These are phyloP conservation scores for Rhodotorula sp. DNA, from an alignment of 1,284 basidiomycete genomes.

Conservation along the genomic window DNA sequence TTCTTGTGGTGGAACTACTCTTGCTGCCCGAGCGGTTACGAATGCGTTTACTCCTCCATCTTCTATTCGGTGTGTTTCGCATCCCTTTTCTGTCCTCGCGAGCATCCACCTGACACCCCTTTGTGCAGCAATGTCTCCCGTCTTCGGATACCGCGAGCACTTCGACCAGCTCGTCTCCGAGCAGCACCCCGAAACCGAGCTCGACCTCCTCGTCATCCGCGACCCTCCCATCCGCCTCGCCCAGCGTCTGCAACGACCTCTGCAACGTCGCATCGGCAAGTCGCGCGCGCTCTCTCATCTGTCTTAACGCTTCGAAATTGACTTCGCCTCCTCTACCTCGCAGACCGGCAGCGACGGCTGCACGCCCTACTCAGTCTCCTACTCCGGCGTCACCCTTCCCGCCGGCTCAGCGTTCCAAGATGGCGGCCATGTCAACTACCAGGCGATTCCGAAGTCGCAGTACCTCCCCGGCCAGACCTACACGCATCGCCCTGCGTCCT, in stretches of 20 bases:
- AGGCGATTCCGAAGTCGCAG: slow-evolving; percentile 22
- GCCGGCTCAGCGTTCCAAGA: not conserved
- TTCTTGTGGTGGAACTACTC: not conserved
- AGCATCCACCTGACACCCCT: not conserved
- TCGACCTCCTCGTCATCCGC: not conserved
- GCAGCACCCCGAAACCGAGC: not conserved
- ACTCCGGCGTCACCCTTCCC: slow-evolving; percentile 15
- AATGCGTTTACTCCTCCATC: not conserved
- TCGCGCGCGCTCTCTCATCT: not conserved
- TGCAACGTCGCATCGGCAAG: not conserved
- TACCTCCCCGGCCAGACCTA: slow-evolving; percentile 18
- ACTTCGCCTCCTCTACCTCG: not conserved
- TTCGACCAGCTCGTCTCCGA: not conserved
- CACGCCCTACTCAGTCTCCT: slow-evolving; percentile 21
- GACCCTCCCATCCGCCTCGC: not conserved
- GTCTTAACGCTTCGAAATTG: not conserved
- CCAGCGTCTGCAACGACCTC: no score
- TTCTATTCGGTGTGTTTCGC: not conserved
- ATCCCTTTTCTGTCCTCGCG: no score
- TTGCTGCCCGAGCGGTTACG: slow-evolving; percentile 1
- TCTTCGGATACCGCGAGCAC: not conserved
- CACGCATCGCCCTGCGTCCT: not conserved
- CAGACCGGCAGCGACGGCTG: slow-evolving; percentile 19
- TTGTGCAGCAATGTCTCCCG: not conserved
- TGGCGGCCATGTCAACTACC: slow-evolving; percentile 16